These are phyloP conservation scores for Phytopythium delawarense DNA, from an alignment of 352 stramenopile genomes.

Conservation along the genomic window DNA sequence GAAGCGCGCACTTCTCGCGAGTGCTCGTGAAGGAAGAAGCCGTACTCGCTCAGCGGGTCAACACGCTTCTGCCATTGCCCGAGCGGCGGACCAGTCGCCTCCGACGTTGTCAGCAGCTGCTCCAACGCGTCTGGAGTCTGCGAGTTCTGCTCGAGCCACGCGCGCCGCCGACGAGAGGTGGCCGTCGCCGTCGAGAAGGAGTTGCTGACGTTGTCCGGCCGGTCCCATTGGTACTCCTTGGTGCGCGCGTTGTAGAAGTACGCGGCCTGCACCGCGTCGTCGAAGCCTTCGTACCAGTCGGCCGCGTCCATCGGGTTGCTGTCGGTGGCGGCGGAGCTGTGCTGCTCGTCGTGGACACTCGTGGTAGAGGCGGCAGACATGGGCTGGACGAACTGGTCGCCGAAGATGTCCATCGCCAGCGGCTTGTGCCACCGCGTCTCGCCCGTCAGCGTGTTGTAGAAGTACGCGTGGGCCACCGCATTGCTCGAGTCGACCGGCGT, in stretches of 20 bases:
- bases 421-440: conserved; percentile 57
- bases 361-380: conserved; percentile 4
- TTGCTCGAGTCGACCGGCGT: conserved; percentile 18
- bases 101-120: conserved; percentile 25
- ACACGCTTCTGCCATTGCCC: conserved; percentile 65
- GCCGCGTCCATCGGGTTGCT: background rate
- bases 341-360: background rate
- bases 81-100: conserved; percentile 22
- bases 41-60: conserved; percentile 54
- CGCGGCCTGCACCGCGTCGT: conserved; percentile 51
- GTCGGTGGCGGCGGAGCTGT: background rate
- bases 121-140: conserved; percentile 25
- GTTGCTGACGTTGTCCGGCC: conserved; percentile 25
- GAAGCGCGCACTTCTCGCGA: conserved; percentile 46
- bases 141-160: conserved; percentile 50
- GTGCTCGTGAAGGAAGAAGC: conserved; percentile 62
- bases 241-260: conserved; percentile 80
- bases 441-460: conserved; percentile 80
- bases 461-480: conserved; percentile 32
- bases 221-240: conserved; percentile 77
- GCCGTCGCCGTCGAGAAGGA: conserved; percentile 37
- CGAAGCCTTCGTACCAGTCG: conserved; percentile 72
- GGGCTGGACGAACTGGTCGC: conserved; percentile 44
- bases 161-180: conserved; percentile 29
- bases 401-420: conserved; percentile 76